Conservation (phyloP, 2,329 filamentous ascomycete genomes). For the Septoria petroselini region DNA sequence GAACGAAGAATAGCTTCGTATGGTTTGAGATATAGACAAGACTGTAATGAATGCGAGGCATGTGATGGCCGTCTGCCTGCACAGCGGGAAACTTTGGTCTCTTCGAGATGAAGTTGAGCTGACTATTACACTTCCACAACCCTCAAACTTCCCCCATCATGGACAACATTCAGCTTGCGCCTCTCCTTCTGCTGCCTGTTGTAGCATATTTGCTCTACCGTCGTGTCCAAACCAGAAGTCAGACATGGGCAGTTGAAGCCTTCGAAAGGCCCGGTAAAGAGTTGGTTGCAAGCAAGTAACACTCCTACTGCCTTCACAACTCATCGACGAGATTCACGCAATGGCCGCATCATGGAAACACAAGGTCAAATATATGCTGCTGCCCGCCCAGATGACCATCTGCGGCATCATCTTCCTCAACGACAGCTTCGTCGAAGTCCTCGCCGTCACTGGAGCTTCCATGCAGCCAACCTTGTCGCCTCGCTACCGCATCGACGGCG, state of each 20-base stretch:
- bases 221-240: constrained; percentile 5
- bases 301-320: background rate
- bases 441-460: constrained; percentile 41
- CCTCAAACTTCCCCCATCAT: background rate
- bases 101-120: no score
- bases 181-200: constrained; percentile 5
- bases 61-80: no score
- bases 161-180: constrained; percentile 8
- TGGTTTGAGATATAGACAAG: no score
- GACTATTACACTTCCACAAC: background rate
- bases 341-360: constrained; percentile 8
- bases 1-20: no score
- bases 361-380: constrained; percentile 11
- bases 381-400: constrained; percentile 14
- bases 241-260: constrained; percentile 4
- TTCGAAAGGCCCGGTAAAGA: constrained; percentile 3
- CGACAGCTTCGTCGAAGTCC: constrained; percentile 42
- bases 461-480: constrained; percentile 50
- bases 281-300: no score
- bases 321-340: background rate
- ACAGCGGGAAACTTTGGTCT: no score
- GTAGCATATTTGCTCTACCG: constrained; percentile 7
- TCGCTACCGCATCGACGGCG: constrained; percentile 40
- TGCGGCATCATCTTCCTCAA: constrained; percentile 36
- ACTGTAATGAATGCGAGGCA: no score